Evolutionary conservation across 73 alveolate species (phyloP), one percentile per base, ranked within the genome.

Genomic region (Effrenium voratum): DNA sequence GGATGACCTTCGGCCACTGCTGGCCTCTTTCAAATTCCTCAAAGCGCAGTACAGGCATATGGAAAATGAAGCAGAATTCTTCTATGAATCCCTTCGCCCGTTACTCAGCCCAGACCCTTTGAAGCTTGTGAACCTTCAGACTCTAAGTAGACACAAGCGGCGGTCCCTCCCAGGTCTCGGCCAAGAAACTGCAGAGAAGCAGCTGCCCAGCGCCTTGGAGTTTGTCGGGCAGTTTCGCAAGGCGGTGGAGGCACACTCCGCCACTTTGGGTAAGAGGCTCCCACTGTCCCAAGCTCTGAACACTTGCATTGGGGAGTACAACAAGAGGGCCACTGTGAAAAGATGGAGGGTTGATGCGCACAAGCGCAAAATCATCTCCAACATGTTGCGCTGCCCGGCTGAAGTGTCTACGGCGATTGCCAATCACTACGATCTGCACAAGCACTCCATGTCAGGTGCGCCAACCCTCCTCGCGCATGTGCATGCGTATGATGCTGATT

Each of bases 341-440:
- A 50, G 36, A 52, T 83, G 93, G 93, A 52, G 57, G 6, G 59
- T 83, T 3, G 77, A 49, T 2, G 3, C 41, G 10, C 36, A 19
- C 28, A 50, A 22, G 59, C 2, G 28, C 26, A 83, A 83, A 43
- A 1, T 83, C 32, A 52, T 50, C 16, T 22, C 43, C 13, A 83
- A 83, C 79, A 16, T 83, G 52, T 5, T 50, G 93, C 41, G 26
- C 26, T n/a, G 32, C 19, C 73, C 79, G 15, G 32, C 34, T 0
- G 59, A 24, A 4, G 50, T 83, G 32, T 10, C 22, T 40, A 32
- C 3, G 41, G 52, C 34, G 5, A 28, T 83, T 22, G 40, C 47
- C 41, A 5, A 40, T 57, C 93, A 83, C 79, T 83, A 83, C 59
- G 93, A 83, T 79, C 77, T 1, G 43, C 73, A 83, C 57, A 12